Evolutionary conservation across 2,329 filamentous ascomycete genomes (phyloP).

Genomic region (Hypoxylon sp.): DNA sequence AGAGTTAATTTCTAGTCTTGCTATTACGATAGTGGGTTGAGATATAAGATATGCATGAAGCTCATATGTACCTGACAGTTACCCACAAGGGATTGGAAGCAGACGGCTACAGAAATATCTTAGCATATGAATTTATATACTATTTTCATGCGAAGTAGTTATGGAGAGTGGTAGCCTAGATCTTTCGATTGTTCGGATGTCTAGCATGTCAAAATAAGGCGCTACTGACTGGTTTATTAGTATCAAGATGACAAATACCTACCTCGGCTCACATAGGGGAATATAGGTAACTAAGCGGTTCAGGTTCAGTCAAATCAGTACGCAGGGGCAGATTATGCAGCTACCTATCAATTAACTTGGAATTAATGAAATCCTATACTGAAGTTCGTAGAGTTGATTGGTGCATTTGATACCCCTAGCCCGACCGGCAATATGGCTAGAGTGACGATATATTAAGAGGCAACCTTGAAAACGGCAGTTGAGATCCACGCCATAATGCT

Average conservation of each 20-base stretch:
- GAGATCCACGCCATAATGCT: not conserved
- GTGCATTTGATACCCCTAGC: constrained; percentile 8
- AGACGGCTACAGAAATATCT: not conserved
- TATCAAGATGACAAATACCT: not conserved
- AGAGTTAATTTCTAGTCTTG: not conserved
- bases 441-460: constrained; percentile 37
- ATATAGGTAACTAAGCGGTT: no score
- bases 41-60: not conserved
- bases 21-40: no score
- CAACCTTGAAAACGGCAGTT: constrained; percentile 28
- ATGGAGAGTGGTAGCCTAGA: not conserved
- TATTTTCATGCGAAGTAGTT: not conserved
- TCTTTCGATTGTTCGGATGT: not conserved
- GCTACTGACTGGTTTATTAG: not conserved
- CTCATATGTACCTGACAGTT: not conserved
- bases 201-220: no score
- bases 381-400: constrained; percentile 22
- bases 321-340: not conserved
- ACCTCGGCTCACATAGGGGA: no score
- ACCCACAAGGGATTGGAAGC: not conserved
- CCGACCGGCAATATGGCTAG: constrained; percentile 31
- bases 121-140: not conserved
- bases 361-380: constrained; percentile 2
- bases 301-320: not conserved
- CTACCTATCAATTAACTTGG: constrained; percentile 18